Evolutionary conservation across 768 basidiomycete species (phyloP).

Genomic region (Krasilnikovozyma curviuscula): DNA sequence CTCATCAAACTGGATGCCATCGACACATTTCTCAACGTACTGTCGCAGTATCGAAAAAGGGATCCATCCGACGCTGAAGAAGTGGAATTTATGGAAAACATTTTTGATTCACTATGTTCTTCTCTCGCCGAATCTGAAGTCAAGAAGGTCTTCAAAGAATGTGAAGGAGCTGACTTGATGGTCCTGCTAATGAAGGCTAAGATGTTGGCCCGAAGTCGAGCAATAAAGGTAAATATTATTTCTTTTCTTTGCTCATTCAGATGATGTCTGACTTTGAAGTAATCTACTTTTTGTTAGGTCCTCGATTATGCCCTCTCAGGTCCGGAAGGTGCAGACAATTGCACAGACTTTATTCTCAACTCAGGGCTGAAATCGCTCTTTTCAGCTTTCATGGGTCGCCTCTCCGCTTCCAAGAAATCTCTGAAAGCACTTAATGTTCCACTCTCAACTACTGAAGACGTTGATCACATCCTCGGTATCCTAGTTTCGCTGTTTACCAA

Average conservation of each 20-base stretch:
- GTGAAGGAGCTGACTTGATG: slow-evolving; percentile 92
- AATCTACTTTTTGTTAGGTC: slow-evolving; percentile 21
- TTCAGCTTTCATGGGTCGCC: slow-evolving; percentile 63
- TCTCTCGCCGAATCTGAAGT: slow-evolving; percentile 55
- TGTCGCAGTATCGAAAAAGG: slow-evolving; percentile 74
- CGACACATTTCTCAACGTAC: slow-evolving; percentile 49
- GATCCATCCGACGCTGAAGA: slow-evolving; percentile 79
- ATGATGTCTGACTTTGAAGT: background rate
- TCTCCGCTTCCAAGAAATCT: background rate
- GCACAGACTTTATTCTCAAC: slow-evolving; percentile 70
- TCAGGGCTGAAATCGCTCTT: slow-evolving; percentile 79
- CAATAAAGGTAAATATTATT: slow-evolving; percentile 43
- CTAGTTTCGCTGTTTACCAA: slow-evolving; percentile 72
- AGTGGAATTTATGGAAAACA: slow-evolving; percentile 92
- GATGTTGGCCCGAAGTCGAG: slow-evolving; percentile 52
- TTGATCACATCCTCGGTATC: slow-evolving; percentile 69
- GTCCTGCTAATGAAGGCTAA: slow-evolving; percentile 94
- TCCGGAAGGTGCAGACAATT: slow-evolving; percentile 43
- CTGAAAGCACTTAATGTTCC: background rate
- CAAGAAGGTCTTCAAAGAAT: slow-evolving; percentile 64
- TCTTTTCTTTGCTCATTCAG: background rate
- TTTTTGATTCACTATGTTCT: slow-evolving; percentile 79
- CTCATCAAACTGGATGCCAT: slow-evolving; percentile 59
- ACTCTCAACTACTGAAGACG: slow-evolving; percentile 39
- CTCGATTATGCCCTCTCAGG: slow-evolving; percentile 81